Evolutionary conservation across 768 basidiomycete species (phyloP), one percentile per base, ranked within the genome.

Genomic region (Leccinellum albellum): DNA sequence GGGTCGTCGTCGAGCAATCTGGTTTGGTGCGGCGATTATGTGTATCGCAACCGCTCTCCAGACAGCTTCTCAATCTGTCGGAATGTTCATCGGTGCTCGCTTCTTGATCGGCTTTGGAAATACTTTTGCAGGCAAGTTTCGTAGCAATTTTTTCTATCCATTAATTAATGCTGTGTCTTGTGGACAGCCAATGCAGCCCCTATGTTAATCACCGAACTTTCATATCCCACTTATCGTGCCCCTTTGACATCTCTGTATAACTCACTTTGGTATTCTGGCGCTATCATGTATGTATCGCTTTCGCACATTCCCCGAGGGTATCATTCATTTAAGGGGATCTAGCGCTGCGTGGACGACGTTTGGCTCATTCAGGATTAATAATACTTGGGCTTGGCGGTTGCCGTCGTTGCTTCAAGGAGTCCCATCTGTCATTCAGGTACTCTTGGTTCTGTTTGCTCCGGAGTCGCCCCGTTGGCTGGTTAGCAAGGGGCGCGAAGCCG

Each of bases 381-480:
- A 67, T 61, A 82, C 82, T 21, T 91, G 88, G 88, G 76, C 88
- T 29, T 94, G 91, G 92, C 86, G 93, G 61, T 76, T 91, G 52
- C 90, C 90, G 15, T 90, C 88, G 12, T 71, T 81, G 24, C 75
- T 91, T 24, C 89, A 94, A 71, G 87, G 76, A 42, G 67, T 88
- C 42, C 88, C 89, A 0, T 84, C 90, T 24, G 61, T 87, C 54
- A 59, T 87, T 48, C 89, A 92, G 70, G 73, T 94, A 51, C 32
- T 66, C 55, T 68, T 93, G 42, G 76, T 93, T 63, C 85, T 79
- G 66, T 83, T 88, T 70, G 78, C 76, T 6, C 91, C 91, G 33
- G 92, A 94, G 70, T 89, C 87, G 2, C 93, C 93, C 35, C 85
- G 91, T 78, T 94, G 80, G 82, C 75, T 94, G 62, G 72, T 94